Conservation (phyloP, 2,329 filamentous ascomycete species). For the Blumeriella jaapii region DNA sequence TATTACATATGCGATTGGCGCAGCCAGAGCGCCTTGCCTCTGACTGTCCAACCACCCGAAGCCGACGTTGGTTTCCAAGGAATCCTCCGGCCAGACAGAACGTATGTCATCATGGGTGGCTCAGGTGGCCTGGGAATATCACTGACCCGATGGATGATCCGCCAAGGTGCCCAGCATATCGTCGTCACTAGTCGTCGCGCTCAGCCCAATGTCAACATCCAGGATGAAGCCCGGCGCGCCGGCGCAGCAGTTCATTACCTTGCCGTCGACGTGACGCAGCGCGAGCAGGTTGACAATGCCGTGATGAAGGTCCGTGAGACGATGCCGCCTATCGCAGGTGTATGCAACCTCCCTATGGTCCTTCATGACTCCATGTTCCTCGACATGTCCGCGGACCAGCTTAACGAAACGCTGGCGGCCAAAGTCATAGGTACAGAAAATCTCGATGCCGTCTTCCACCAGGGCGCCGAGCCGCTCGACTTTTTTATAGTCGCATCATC, state of each 20-base stretch:
- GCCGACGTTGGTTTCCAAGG: slow-evolving; percentile 15
- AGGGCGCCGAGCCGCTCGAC: slow-evolving; percentile 25
- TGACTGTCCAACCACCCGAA: slow-evolving; percentile 4
- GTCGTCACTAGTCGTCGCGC: slow-evolving; percentile 31
- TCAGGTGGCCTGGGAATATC: slow-evolving; percentile 26
- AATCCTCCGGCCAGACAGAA: too few relatives aligned
- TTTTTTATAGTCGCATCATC: slow-evolving; percentile 32
- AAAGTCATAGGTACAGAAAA: slow-evolving; percentile 28
- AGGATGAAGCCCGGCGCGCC: background rate
- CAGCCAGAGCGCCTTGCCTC: background rate
- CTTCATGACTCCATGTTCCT: slow-evolving; percentile 29
- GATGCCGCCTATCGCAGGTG: slow-evolving; percentile 31
- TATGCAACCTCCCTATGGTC: slow-evolving; percentile 35
- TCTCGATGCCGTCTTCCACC: slow-evolving; percentile 26
- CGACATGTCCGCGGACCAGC: slow-evolving; percentile 22
- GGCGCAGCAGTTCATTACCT: slow-evolving; percentile 2
- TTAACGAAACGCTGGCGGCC: slow-evolving; percentile 23
- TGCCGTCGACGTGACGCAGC: background rate
- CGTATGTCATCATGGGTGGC: slow-evolving; percentile 25
- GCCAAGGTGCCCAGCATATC: slow-evolving; percentile 28
- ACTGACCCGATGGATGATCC: slow-evolving; percentile 31
- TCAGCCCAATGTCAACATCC: slow-evolving; percentile 19
- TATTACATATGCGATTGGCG: too few relatives aligned
- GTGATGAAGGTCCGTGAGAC: slow-evolving; percentile 5
- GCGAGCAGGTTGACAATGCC: background rate